phyloP scores from a whole-genome alignment of 495 filamentous ascomycete genomes.

The Astrothelium subdiscretum region DNA sequence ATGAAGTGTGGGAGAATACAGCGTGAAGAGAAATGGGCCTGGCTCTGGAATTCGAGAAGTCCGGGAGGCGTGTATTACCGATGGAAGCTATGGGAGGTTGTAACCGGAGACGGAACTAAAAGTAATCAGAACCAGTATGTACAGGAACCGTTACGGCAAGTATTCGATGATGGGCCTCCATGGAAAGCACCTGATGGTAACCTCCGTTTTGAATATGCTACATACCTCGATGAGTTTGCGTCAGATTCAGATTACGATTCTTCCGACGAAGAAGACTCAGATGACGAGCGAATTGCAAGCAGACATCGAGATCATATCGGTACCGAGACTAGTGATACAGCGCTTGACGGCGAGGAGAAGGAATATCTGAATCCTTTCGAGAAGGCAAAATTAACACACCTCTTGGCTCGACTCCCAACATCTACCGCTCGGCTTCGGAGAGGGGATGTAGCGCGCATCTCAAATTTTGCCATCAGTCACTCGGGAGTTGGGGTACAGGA shows the following conservation, averaged over 20 bases:
- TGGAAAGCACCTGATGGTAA: slow-evolving; percentile 60
- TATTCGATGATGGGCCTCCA: slow-evolving; percentile 54
- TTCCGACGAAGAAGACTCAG: slow-evolving; percentile 76
- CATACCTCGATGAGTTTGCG: slow-evolving; percentile 61
- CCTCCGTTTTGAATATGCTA: slow-evolving; percentile 64
- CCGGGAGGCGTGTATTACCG: slow-evolving; percentile 79
- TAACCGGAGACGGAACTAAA: slow-evolving; percentile 42
- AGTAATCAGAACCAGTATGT: slow-evolving; percentile 16
- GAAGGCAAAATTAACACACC: slow-evolving; percentile 69
- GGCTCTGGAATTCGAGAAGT: slow-evolving; percentile 82
- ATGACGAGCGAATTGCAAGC: slow-evolving; percentile 55
- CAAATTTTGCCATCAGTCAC: slow-evolving; percentile 82
- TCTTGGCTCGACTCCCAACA: slow-evolving; percentile 71
- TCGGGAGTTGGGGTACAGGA: slow-evolving; percentile 71
- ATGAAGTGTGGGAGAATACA: slow-evolving; percentile 78
- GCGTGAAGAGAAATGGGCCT: slow-evolving; percentile 78
- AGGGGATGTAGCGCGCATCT: slow-evolving; percentile 77
- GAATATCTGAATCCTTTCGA: slow-evolving; percentile 74
- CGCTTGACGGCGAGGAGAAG: slow-evolving; percentile 41
- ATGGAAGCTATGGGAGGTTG: slow-evolving; percentile 77
- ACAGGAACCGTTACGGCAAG: slow-evolving; percentile 34
- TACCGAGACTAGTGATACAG: slow-evolving; percentile 8
- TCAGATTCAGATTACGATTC: slow-evolving; percentile 77
- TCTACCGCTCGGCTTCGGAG: slow-evolving; percentile 62
- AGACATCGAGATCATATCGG: slow-evolving; percentile 33